Conservation (phyloP, 768 basidiomycete species). For the Xerocomus potaroensis region DNA sequence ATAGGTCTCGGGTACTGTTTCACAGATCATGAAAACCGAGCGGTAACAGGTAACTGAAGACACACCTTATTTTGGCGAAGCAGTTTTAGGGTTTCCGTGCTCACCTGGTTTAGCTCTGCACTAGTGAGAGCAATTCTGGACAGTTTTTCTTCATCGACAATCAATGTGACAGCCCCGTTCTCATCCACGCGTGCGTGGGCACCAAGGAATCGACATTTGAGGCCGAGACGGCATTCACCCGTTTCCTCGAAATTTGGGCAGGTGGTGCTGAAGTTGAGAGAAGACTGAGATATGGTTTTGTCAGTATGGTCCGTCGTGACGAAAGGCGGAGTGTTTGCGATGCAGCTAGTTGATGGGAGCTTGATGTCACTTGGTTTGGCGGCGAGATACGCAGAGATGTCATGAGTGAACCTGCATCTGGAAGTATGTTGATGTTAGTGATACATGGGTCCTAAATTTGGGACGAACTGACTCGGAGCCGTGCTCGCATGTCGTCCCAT, state of each 20-base stretch:
- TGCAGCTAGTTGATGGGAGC: slow-evolving; percentile 43
- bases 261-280: slow-evolving; percentile 20
- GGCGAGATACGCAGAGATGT: slow-evolving; percentile 68
- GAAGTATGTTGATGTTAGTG: neutral
- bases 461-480: slow-evolving; percentile 51
- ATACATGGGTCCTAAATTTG: neutral
- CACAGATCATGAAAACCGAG: neutral
- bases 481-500: slow-evolving; percentile 64
- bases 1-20: slow-evolving; percentile 63
- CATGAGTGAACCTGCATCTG: slow-evolving; percentile 80
- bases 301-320: slow-evolving; percentile 23
- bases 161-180: slow-evolving; percentile 40
- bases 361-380: slow-evolving; percentile 72
- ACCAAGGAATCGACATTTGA: slow-evolving; percentile 88
- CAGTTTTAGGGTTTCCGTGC: slow-evolving; percentile 51
- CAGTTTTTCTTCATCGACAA: slow-evolving; percentile 58
- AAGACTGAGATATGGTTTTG: neutral
- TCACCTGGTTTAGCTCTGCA: slow-evolving; percentile 68
- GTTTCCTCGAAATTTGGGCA: slow-evolving; percentile 29
- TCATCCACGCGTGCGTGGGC: slow-evolving; percentile 58
- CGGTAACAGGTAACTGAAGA: neutral
- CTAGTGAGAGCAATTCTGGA: slow-evolving; percentile 41
- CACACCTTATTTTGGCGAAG: slow-evolving; percentile 67
- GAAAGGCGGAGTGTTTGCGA: slow-evolving; percentile 51
- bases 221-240: slow-evolving; percentile 45